phyloP scores from a whole-genome alignment of 805 yeast genomes.

The Starmerella ratchasimensis region DNA sequence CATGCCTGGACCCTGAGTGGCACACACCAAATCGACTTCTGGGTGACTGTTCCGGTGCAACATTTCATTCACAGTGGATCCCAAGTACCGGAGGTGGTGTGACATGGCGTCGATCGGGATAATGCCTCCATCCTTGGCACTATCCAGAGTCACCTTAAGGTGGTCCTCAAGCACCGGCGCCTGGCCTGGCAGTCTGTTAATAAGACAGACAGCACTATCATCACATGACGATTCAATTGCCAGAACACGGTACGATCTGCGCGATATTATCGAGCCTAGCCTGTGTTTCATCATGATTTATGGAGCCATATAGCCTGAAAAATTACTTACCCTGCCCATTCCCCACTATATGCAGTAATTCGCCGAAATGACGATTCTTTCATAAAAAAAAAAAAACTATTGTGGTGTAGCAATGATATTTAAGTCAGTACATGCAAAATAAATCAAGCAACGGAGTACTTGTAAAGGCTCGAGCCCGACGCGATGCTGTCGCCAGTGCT shows the following conservation, averaged over 20 bases:
- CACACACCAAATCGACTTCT: conserved; percentile 57
- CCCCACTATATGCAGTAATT: too few relatives aligned
- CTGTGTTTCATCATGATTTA: too few relatives aligned
- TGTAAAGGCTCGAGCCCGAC: too few relatives aligned
- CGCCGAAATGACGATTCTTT: too few relatives aligned
- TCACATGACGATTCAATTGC: conserved; percentile 93
- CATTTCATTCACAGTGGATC: conserved; percentile 36
- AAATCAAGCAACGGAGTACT: too few relatives aligned
- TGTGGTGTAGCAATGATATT: too few relatives aligned
- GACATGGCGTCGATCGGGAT: conserved; percentile 72
- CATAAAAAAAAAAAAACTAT: too few relatives aligned
- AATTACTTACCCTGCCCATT: too few relatives aligned
- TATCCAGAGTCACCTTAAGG: conserved; percentile 50
- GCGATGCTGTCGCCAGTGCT: too few relatives aligned
- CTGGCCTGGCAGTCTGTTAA: conserved; percentile 34
- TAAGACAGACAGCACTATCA: conserved; percentile 77
- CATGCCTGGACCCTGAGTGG: conserved; percentile 96
- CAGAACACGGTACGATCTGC: conserved; percentile 54
- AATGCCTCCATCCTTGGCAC: conserved; percentile 63
- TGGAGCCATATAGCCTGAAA: too few relatives aligned
- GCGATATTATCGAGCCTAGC: too few relatives aligned
- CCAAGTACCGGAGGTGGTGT: conserved; percentile 56
- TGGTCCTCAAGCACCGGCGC: conserved; percentile 46
- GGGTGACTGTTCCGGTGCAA: conserved; percentile 25
- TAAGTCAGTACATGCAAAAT: too few relatives aligned